These are phyloP conservation scores for Dendryphion nanum DNA, from an alignment of 2,329 filamentous ascomycete species.

Conservation along the genomic window DNA sequence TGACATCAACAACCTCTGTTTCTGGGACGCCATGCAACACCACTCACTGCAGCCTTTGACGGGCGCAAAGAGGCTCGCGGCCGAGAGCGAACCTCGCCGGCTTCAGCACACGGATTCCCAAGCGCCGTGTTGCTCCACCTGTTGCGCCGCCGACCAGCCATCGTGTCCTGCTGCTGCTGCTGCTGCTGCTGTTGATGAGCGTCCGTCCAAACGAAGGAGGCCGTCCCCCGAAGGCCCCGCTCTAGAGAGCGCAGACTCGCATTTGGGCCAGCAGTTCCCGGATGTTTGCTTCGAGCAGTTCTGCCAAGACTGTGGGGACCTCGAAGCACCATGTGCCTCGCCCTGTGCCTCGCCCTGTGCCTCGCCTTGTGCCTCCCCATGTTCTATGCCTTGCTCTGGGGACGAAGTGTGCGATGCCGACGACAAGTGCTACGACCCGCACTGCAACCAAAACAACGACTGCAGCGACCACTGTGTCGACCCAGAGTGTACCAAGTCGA, in stretches of 20 bases:
- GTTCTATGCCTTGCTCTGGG: conserved; percentile 25
- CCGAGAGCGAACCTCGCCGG: no score
- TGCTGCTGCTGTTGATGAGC: conserved; percentile 13
- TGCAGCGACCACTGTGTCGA: conserved; percentile 34
- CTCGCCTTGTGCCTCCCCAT: conserved; percentile 20
- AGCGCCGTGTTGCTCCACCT: conserved; percentile 27
- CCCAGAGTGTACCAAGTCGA: conserved; percentile 32
- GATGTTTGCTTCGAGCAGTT: conserved; percentile 35
- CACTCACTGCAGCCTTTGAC: no score
- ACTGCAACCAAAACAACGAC: conserved; percentile 24
- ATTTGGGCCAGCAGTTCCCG: conserved; percentile 29
- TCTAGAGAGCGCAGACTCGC: conserved; percentile 15
- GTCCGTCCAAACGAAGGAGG: conserved; percentile 31
- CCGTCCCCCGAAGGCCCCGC: conserved; percentile 17
- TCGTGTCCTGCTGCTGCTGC: conserved; percentile 11
- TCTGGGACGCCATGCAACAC: no score
- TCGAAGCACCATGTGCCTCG: conserved; percentile 23
- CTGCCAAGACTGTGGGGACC: conserved; percentile 34
- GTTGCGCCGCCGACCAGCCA: conserved; percentile 15
- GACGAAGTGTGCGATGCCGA: conserved; percentile 26
- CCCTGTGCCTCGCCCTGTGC: conserved; percentile 28
- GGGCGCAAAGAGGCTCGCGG: no score
- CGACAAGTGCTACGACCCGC: conserved; percentile 38
- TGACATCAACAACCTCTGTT: no score
- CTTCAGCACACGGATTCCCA: conserved; percentile 27